These are phyloP conservation scores for Pestalotiopsis sp. DNA, from an alignment of 2,329 filamentous ascomycete genomes.

Conservation along the genomic window DNA sequence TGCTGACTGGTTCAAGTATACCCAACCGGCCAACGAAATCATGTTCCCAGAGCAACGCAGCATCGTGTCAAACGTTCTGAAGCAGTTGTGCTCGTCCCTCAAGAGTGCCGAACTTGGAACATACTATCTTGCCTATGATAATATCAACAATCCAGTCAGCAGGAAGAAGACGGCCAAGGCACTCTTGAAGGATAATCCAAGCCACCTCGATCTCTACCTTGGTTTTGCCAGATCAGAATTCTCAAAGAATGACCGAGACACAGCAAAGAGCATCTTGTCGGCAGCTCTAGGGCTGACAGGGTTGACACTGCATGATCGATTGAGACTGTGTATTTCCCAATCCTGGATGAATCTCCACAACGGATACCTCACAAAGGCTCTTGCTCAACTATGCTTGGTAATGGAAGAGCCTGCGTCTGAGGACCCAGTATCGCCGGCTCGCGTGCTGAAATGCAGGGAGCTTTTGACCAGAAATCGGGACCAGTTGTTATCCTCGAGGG, in stretches of 20 bases:
- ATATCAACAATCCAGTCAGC: constrained; percentile 51
- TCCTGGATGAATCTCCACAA: constrained; percentile 67
- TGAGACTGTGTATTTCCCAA: constrained; percentile 62
- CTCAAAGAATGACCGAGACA: constrained; percentile 55
- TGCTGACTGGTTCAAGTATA: constrained; percentile 45
- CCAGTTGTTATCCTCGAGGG: constrained; percentile 54
- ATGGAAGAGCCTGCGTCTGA: constrained; percentile 31
- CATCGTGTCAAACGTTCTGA: constrained; percentile 58
- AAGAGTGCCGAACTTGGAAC: constrained; percentile 60
- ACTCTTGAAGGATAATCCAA: constrained; percentile 69
- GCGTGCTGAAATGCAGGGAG: constrained; percentile 57
- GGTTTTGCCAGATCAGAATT: constrained; percentile 76
- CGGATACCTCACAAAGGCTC: constrained; percentile 36
- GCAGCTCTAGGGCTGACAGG: constrained; percentile 57
- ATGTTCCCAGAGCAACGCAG: constrained; percentile 37
- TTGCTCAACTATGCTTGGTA: constrained; percentile 43
- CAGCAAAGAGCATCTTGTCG: constrained; percentile 66
- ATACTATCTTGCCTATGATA: constrained; percentile 72
- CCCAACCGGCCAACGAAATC: constrained; percentile 28
- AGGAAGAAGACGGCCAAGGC: constrained; percentile 73
- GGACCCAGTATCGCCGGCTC: constrained; percentile 31
- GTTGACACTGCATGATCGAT: constrained; percentile 24
- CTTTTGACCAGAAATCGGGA: constrained; percentile 57
- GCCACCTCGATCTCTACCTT: constrained; percentile 73
- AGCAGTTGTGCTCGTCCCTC: constrained; percentile 53